Percentiles rank a stretch among this genome's conserved stretches.
Evolutionary conservation across 2,329 filamentous ascomycete genomes (phyloP).

Genomic region (Fusarium nelsonii): DNA sequence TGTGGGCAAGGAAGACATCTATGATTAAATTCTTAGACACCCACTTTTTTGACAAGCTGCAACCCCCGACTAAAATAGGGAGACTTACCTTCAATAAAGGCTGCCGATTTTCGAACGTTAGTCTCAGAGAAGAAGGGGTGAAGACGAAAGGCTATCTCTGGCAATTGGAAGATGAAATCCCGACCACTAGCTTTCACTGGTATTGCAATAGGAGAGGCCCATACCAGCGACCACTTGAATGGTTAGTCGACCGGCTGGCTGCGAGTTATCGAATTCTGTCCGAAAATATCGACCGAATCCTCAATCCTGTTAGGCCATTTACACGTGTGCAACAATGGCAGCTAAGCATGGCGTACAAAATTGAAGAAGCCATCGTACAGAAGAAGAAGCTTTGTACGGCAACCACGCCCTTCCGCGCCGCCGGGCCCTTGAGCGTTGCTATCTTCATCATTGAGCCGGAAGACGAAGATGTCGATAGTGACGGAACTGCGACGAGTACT

Average conservation of each 20-base stretch:
- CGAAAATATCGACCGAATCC: accelerated
- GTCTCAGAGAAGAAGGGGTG: background rate
- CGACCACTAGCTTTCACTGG: accelerated
- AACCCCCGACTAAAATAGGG: accelerated
- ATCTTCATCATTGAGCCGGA: background rate
- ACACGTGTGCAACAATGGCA: background rate
- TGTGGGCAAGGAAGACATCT: accelerated
- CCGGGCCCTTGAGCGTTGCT: background rate
- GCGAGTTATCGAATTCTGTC: background rate
- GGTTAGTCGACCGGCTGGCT: background rate
- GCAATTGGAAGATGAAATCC: background rate
- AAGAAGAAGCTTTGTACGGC: background rate
- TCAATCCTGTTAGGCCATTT: background rate
- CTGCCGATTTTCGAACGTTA: background rate
- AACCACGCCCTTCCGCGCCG: background rate
- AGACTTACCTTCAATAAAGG: background rate
- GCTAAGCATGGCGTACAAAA: background rate
- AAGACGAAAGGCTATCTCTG: background rate
- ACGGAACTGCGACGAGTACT: background rate
- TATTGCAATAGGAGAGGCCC: too few relatives aligned
- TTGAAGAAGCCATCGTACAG: background rate
- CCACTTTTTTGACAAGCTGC: background rate
- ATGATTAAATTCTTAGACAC: background rate
- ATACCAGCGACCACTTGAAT: background rate
- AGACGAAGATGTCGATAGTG: background rate